Base-by-base conservation (phyloP, 2,329 filamentous ascomycete genomes). In the Reticulascus tulasneorum region DNA sequence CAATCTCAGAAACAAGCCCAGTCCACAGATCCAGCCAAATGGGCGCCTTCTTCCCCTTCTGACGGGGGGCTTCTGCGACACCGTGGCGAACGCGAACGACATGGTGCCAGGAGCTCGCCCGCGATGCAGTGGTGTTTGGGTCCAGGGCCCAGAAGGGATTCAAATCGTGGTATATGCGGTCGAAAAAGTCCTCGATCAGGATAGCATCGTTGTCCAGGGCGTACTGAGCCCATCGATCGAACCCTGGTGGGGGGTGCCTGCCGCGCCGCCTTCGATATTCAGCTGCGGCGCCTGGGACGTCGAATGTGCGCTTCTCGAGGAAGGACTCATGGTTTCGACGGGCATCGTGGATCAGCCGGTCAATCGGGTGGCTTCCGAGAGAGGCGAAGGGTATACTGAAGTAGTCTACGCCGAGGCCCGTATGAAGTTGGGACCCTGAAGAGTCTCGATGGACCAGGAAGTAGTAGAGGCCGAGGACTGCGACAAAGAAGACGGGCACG, bases 151-250 rank as follows among this genome's bases (percentile, higher is more conserved):
- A 55, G 24, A 74, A 67, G 0, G 68, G 70, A 0, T 52, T 48
- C 2, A 75, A 44, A 0, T 52, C 41, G 0, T 64, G 39, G 25
- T 61, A 50, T 3, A 75, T 67, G 1, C 47, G 54, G 24, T 75
- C 66, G 19, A 69, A 75, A 48, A 77, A 82, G 4, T 74, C 64
- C 38, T 75, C 70, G 21, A 75, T 71, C n/a, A 74, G 58, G 0
- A 56, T 55, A 1, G 69, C 71, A 3, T 62, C 21, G 2, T 67
- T 50, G 0, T 45, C 43, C 2, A 47, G 32, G 1, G 70, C 69
- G 30, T 60, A 73, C 1, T 58, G 44, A 16, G 59, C 68, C 72
- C 71, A 75, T 4, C 42, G 50, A 2, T 64, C 50, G 20, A 75
- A 75, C 0, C 72, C 71, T 0, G 54, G 51, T 0, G 71, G 72